Percentiles rank a stretch among this genome's conserved stretches.
Conservation (phyloP, 2,329 filamentous ascomycete species). For the Beauveria caledonica region DNA sequence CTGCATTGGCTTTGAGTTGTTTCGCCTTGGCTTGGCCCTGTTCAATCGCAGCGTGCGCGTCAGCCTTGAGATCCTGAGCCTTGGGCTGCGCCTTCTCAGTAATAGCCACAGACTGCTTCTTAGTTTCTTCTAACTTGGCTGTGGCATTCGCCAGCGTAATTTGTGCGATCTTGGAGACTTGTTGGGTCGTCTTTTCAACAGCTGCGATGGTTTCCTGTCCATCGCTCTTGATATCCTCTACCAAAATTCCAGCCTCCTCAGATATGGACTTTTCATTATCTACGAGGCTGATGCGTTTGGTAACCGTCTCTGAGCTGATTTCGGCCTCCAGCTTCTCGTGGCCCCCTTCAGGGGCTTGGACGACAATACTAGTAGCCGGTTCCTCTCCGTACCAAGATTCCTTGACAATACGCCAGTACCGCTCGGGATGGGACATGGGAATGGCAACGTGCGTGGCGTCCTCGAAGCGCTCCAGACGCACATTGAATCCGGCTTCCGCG, state of each 20-base stretch:
- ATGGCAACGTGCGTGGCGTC: constrained; percentile 44
- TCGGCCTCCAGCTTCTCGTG: background rate
- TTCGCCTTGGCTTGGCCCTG: background rate
- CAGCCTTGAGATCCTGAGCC: background rate
- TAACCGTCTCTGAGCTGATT: background rate
- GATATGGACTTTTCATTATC: background rate
- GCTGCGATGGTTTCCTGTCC: background rate
- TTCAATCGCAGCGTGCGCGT: background rate
- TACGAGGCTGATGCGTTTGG: background rate
- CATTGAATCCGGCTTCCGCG: constrained; percentile 27
- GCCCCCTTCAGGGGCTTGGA: background rate
- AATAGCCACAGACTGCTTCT: background rate
- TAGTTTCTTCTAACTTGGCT: background rate
- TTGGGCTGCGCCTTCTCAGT: background rate
- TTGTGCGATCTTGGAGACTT: background rate
- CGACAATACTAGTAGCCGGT: background rate
- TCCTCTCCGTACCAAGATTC: constrained; percentile 35
- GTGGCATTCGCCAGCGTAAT: background rate
- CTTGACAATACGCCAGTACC: constrained; percentile 43
- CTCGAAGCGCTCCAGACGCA: constrained; percentile 38
- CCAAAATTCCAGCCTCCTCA: background rate
- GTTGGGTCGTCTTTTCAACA: background rate
- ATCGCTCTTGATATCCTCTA: background rate
- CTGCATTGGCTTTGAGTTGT: background rate
- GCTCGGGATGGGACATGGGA: constrained; percentile 32